Evolutionary conservation across 257 asterid species (phyloP), one percentile per base, ranked within the genome.

Genomic region (Primulina eburnea): DNA sequence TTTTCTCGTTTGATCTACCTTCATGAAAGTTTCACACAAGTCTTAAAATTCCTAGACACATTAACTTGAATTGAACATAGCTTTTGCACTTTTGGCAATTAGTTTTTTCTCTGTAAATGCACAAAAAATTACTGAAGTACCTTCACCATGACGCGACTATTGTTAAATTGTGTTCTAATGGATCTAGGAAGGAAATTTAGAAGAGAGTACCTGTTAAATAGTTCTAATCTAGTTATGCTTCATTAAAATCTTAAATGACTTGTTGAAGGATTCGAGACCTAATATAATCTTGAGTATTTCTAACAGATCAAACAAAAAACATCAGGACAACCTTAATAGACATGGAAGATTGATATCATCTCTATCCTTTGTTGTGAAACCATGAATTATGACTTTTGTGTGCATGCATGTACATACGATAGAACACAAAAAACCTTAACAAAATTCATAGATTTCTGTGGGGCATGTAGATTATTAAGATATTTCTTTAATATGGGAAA

Each of bases 1-100:
- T 64, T 43, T 43, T 43, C 53, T 43, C 37, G 26, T 52, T 64
- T 37, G 68, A 37, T 64, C 11, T 65, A 40, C 69, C 18, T 38
- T 64, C 8, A 34, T 43, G 6, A 43, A 43, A 43, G 53, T 43
- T 43, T 8, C 53, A 43, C 6, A 6, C 6, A 2, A 43, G 53
- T 43, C 53, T 11, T 43, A 3, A 43, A 43, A 12, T 43, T 43
- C n/a, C 53, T 4, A 12, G 17, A 43, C 53, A 12, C n/a, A 43
- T 43, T 17, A 43, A 43, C 3, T 43, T 43, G 53, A 43, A 12
- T 43, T 43, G 12, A 38, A 10, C 8, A 9, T 28, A 38, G 12
- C 50, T 2, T 10, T 3, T 38, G 12, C 50, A 32, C 6, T 32
- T 38, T 47, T 47, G 14, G 7, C 20, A 4, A 16, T 47, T 12